Evolutionary conservation across 441 rosid species (phyloP).

Genomic region (Viola pubescens): DNA sequence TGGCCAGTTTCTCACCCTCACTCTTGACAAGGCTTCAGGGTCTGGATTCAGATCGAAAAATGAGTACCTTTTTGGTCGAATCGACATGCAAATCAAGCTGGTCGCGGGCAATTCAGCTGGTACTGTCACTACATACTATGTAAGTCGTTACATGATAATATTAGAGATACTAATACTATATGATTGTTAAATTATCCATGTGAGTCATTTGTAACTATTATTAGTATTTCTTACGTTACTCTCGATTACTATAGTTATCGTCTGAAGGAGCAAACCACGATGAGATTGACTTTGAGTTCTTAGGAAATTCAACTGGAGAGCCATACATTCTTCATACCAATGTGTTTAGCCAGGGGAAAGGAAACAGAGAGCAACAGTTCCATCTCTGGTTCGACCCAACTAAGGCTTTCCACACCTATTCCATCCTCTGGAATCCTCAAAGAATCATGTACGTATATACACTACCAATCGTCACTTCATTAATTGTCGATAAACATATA

Average conservation of each 20-base stretch:
- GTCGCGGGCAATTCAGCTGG: background rate
- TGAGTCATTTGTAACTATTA: background rate
- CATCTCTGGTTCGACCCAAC: constrained; percentile 48
- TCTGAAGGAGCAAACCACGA: constrained; percentile 23
- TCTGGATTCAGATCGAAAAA: constrained; percentile 20
- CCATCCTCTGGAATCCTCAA: constrained; percentile 47
- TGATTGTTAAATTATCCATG: background rate
- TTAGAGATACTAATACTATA: background rate
- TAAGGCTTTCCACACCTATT: constrained; percentile 45
- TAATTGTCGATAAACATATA: background rate
- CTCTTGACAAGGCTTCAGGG: constrained; percentile 20
- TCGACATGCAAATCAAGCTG: constrained; percentile 13
- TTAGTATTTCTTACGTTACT: background rate
- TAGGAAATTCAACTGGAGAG: constrained; percentile 41
- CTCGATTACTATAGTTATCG: background rate
- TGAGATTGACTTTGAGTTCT: constrained; percentile 47
- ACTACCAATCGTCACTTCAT: too few relatives aligned
- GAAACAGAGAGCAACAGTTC: too few relatives aligned
- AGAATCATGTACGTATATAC: constrained; percentile 23
- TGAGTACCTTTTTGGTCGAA: constrained; percentile 12
- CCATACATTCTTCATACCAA: too few relatives aligned
- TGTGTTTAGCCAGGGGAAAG: too few relatives aligned
- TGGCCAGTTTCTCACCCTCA: constrained; percentile 10
- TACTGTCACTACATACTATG: background rate
- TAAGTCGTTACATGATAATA: constrained; percentile 2